Evolutionary conservation across 768 basidiomycete genomes (phyloP).

Genomic region (Lactarius evosmus): DNA sequence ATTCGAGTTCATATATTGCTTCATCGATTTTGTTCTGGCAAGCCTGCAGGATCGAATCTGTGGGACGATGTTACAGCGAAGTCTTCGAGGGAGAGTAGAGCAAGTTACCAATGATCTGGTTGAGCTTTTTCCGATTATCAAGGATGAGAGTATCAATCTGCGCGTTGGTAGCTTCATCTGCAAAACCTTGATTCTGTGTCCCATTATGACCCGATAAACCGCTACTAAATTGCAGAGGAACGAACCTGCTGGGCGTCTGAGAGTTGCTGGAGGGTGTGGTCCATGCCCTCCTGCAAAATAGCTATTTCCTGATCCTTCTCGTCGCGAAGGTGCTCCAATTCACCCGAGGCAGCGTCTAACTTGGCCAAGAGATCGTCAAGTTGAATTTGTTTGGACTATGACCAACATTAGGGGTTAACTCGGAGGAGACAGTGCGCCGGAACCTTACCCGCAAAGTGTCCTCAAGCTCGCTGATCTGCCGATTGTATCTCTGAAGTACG

Average conservation of each 20-base stretch:
- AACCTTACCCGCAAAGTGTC: constrained; percentile 80
- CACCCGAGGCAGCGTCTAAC: constrained; percentile 67
- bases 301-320: constrained; percentile 98
- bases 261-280: constrained; percentile 83
- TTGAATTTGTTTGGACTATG: constrained; percentile 89
- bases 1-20: constrained; percentile 95
- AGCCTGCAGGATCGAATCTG: constrained; percentile 94
- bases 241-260: constrained; percentile 81
- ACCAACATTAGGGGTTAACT: constrained; percentile 11
- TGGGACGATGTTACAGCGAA: constrained; percentile 7
- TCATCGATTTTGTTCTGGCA: constrained; percentile 98
- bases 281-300: constrained; percentile 95
- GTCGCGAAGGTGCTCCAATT: constrained; percentile 79
- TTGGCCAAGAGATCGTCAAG: constrained; percentile 89
- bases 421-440: not conserved
- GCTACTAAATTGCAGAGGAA: constrained; percentile 9
- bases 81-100: constrained; percentile 13
- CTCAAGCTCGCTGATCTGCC: constrained; percentile 95
- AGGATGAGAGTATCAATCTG: constrained; percentile 96
- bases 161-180: constrained; percentile 89
- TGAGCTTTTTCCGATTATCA: constrained; percentile 96
- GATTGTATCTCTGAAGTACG: constrained; percentile 89
- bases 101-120: constrained; percentile 84
- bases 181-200: constrained; percentile 71
- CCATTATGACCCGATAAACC: constrained; percentile 16